These are phyloP conservation scores for Ustilago hordei DNA, from an alignment of 1,284 basidiomycete species.

Conservation along the genomic window DNA sequence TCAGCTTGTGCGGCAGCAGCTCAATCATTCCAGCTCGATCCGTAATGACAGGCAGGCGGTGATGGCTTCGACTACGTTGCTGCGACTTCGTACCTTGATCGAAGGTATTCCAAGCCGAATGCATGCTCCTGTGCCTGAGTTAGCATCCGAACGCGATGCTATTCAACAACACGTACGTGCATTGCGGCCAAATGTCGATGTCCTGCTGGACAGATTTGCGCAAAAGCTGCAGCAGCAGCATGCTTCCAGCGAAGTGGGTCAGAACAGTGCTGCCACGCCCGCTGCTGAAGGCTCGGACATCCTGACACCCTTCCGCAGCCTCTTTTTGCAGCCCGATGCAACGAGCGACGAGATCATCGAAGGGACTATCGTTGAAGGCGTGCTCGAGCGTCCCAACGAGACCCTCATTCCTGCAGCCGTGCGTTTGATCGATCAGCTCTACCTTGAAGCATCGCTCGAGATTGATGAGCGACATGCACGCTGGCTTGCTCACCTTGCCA, in stretches of 20 bases:
- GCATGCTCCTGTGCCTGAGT: conserved; percentile 12
- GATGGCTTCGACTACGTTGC: conserved; percentile 45
- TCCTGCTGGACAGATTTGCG: conserved; percentile 29
- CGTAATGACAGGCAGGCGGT: conserved; percentile 46
- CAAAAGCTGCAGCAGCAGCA: conserved; percentile 2
- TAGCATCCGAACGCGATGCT: conserved; percentile 17
- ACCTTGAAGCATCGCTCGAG: conserved; percentile 51
- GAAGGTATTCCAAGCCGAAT: conserved; percentile 33
- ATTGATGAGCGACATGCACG: conserved; percentile 51
- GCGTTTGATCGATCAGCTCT: conserved; percentile 45
- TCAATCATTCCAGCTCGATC: conserved; percentile 49
- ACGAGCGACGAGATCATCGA: conserved; percentile 47
- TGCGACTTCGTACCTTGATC: conserved; percentile 46
- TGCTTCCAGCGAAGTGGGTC: background rate
- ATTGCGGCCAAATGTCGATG: conserved; percentile 29
- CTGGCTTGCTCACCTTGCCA: conserved; percentile 37
- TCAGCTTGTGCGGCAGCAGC: conserved; percentile 50
- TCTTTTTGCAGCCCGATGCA: conserved; percentile 40
- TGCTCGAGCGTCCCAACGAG: conserved; percentile 15
- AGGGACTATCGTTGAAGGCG: conserved; percentile 39
- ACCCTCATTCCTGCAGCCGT: conserved; percentile 28
- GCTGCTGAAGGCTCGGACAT: conserved; percentile 29
- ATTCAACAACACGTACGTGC: conserved; percentile 34
- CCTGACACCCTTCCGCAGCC: conserved; percentile 31
- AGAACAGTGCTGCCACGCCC: conserved; percentile 9